These are phyloP conservation scores for Jacaranda copaia DNA, from an alignment of 257 asterid genomes.

Conservation along the genomic window DNA sequence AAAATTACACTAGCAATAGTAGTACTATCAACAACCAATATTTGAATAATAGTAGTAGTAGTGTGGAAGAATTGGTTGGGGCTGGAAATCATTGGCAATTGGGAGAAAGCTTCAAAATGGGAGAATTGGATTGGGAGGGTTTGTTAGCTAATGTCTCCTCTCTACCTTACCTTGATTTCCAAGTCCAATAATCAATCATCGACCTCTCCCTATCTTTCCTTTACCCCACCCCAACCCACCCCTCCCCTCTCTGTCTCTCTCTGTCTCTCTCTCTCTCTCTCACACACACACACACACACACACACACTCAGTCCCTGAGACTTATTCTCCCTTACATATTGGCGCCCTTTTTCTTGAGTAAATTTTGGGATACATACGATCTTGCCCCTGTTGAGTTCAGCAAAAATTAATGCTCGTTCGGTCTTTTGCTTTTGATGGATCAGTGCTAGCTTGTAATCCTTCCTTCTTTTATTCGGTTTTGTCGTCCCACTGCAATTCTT, in stretches of 20 bases:
- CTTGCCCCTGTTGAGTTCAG: background rate
- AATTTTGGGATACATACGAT: background rate
- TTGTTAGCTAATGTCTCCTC: slow-evolving; percentile 95
- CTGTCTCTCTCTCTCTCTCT: slow-evolving; percentile 12
- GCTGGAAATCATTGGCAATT: slow-evolving; percentile 72
- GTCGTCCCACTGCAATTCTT: background rate
- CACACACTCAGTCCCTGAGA: background rate
- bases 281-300: background rate
- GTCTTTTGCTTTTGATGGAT: slow-evolving; percentile 9
- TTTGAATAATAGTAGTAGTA: slow-evolving; percentile 23
- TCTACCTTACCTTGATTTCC: slow-evolving; percentile 88
- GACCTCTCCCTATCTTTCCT: slow-evolving; percentile 24
- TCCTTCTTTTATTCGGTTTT: background rate
- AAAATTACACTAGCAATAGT: slow-evolving; percentile 25
- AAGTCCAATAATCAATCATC: slow-evolving; percentile 50
- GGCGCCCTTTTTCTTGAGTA: background rate
- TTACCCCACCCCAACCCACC: background rate
- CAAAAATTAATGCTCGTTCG: background rate
- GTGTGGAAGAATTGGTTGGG: slow-evolving; percentile 66
- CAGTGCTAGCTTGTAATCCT: background rate
- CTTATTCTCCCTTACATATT: too few relatives aligned
- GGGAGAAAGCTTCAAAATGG: slow-evolving; percentile 73
- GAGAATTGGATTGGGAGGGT: slow-evolving; percentile 97
- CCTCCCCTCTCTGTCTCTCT: background rate
- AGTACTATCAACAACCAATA: slow-evolving; percentile 29